Evolutionary conservation across 2,329 filamentous ascomycete genomes (phyloP), one percentile per base, ranked within the genome.

Genomic region (Aspergillus amoenus): DNA sequence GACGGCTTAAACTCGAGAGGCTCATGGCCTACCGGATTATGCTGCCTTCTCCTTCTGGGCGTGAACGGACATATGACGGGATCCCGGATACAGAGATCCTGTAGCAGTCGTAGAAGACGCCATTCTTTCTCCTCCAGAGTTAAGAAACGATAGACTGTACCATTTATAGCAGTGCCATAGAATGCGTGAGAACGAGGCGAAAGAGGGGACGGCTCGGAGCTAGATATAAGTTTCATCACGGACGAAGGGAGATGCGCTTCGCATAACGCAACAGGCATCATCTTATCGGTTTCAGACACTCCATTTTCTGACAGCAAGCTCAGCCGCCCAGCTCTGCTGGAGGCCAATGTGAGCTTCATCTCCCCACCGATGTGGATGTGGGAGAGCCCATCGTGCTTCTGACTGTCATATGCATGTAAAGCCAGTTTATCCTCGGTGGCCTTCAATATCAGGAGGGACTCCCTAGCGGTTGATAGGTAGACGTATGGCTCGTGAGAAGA

Each of bases 51-150:
- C 32, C 67, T 61, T 53, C 70, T 72, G 24, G 73, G 70, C 3
- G 71, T 71, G 59, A 83, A 84, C 3, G 83, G 81, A 57, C 79
- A 85, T 12, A 86, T 71, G 3, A 68, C 62, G 6, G 71, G 66
- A 24, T 80, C 82, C 24, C 73, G 70, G 46, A 81, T 71, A 27
- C 84, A 85, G 47, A 95, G 70, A 57, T 88, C 88, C 67, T 95
- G 88, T 1, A 97, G 69, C 61, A 93, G 85, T 56, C 82, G 82
- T 5, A 97, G 79, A 4, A 96, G 78, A 6, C 81, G 80, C 84
- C 88, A 89, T 7, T 87, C 82, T 2, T 82, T 73, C 17, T 82
- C 66, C 9, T 81, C 77, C 0, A 97, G 75, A 13, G 93, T 75
- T 1, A 83, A 83, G 64, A 97, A 88, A 55, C 88, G 84, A 60